phyloP scores from a whole-genome alignment of 257 asterid species.

The Nicotiana undulata region DNA sequence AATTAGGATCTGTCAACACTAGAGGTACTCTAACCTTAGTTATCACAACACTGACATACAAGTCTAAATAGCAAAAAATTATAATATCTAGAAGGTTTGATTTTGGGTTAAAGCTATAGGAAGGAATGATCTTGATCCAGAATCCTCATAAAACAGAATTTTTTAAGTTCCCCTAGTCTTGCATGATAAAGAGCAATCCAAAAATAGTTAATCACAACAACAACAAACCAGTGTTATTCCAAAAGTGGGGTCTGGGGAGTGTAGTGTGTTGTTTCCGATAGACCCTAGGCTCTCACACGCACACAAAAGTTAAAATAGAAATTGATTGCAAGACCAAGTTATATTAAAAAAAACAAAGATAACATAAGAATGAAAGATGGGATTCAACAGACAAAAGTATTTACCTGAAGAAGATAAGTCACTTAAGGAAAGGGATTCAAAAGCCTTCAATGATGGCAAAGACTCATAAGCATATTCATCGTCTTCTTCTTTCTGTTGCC shows the following conservation, averaged over 20 bases:
- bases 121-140: neutral
- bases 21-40: neutral
- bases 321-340: neutral
- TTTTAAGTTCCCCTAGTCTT: neutral
- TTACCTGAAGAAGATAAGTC: slow-evolving; percentile 56
- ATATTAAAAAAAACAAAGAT: neutral
- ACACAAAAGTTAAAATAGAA: neutral
- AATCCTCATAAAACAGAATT: neutral
- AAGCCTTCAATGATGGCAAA: slow-evolving; percentile 58
- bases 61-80: neutral
- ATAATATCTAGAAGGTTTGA: neutral
- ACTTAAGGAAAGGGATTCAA: slow-evolving; percentile 47
- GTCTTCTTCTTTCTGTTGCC: slow-evolving; percentile 50
- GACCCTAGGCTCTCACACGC: no score
- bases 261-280: no score
- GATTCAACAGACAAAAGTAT: neutral
- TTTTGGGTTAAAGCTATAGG: neutral
- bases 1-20: neutral
- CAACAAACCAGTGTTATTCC: no score
- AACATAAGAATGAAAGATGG: neutral
- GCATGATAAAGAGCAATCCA: neutral
- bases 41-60: neutral
- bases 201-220: neutral
- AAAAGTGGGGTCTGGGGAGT: no score
- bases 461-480: slow-evolving; percentile 68